Conservation (phyloP, 495 filamentous ascomycete species). For the Eremomyces bilateralis region DNA sequence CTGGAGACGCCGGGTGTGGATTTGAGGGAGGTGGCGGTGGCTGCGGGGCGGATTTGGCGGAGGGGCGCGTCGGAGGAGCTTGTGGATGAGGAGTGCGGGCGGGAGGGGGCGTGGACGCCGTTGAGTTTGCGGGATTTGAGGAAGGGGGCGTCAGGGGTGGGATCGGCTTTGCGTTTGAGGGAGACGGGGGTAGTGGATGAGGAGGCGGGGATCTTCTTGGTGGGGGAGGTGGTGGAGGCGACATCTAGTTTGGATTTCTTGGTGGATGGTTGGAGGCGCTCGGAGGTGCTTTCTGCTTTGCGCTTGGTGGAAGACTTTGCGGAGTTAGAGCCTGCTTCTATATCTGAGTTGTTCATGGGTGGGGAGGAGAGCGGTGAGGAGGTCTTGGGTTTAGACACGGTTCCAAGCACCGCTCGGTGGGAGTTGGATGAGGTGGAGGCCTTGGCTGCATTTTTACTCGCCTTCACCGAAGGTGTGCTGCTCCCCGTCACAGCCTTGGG, state of each 20-base stretch:
- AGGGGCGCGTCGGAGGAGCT: not conserved
- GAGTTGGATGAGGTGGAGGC: not conserved
- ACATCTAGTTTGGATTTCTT: no score
- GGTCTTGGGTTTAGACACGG: no score
- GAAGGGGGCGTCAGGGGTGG: not conserved
- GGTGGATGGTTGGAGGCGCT: no score
- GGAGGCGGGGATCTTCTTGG: constrained; percentile 11
- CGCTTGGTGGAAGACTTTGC: no score
- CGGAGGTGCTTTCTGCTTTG: no score
- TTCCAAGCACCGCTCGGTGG: no score
- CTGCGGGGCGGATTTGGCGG: not conserved
- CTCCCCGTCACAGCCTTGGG: no score
- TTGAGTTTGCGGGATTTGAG: not conserved
- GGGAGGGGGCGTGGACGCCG: not conserved
- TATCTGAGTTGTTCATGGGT: no score
- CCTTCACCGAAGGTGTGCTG: not conserved
- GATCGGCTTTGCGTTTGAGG: not conserved
- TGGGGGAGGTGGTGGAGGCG: not conserved
- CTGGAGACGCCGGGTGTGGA: not conserved
- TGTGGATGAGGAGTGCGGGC: not conserved
- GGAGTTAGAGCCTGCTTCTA: no score
- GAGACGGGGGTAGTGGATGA: not conserved
- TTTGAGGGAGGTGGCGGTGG: not conserved
- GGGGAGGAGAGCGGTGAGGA: no score
- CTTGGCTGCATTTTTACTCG: not conserved